Conservation (phyloP, 352 stramenopile species). For the Phytophthora constricta region DNA sequence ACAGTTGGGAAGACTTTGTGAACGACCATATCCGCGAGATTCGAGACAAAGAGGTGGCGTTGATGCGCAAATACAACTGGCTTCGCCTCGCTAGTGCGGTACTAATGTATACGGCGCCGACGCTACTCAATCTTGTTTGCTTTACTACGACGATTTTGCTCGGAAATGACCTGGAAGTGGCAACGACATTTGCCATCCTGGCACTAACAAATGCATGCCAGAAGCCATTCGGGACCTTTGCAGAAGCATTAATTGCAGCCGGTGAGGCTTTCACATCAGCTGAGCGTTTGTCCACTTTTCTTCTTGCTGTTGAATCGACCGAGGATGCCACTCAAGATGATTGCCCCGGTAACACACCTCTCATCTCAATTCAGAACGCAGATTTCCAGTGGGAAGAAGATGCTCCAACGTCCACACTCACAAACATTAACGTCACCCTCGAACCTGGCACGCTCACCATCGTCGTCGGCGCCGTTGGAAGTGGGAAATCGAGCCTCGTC, state of each 20-base stretch:
- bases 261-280: conserved; percentile 48
- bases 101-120: conserved; percentile 49
- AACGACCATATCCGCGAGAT: conserved; percentile 32
- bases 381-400: conserved; percentile 23
- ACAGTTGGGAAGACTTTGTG: conserved; percentile 69
- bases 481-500: conserved; percentile 60
- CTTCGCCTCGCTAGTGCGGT: conserved; percentile 59
- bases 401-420: conserved; percentile 1
- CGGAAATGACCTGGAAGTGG: conserved; percentile 90
- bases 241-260: conserved; percentile 49
- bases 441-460: conserved; percentile 54
- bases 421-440: conserved; percentile 57
- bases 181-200: conserved; percentile 92
- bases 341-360: not conserved
- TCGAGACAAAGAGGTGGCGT: conserved; percentile 40
- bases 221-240: conserved; percentile 54
- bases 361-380: conserved; percentile 14
- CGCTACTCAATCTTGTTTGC: conserved; percentile 75
- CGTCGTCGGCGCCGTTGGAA: conserved; percentile 50
- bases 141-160: conserved; percentile 74
- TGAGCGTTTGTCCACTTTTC: conserved; percentile 14
- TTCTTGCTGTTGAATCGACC: conserved; percentile 3
- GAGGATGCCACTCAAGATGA: not conserved
- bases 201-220: conserved; percentile 76
- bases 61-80: conserved; percentile 38